A percentile compares a stretch with the other conserved stretches of the same genome.
Conservation (phyloP, 1,139 yeast genomes). For the Saccharomyces hybrid region DNA sequence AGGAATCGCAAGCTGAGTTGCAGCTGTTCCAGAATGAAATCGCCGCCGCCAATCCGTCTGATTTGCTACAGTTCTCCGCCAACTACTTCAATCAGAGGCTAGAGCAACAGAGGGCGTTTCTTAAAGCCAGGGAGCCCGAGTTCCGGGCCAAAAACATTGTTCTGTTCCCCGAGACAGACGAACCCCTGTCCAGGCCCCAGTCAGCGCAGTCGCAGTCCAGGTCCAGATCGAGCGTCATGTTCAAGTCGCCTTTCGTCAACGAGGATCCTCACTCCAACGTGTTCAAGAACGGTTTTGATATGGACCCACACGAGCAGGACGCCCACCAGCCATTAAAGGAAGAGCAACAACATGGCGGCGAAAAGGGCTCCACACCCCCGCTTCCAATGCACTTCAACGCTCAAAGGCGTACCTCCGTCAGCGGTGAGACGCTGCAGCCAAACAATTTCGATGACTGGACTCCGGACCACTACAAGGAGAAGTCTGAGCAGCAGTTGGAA, state of each 20-base stretch:
- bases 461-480: constrained; percentile 57
- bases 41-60: constrained; percentile 54
- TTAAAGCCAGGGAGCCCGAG: constrained; percentile 46
- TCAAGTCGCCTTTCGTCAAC: constrained; percentile 58
- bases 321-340: constrained; percentile 9
- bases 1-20: constrained; percentile 3
- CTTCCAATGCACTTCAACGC: constrained; percentile 61
- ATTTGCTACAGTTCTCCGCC: constrained; percentile 67
- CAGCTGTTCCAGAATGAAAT: constrained; percentile 49
- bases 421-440: constrained; percentile 57
- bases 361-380: constrained; percentile 11
- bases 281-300: constrained; percentile 42
- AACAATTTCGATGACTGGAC: constrained; percentile 56
- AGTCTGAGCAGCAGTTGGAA: constrained; percentile 54
- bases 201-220: constrained; percentile 1
- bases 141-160: constrained; percentile 48
- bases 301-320: constrained; percentile 35
- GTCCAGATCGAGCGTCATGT: constrained; percentile 28
- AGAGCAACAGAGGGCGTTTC: constrained; percentile 50
- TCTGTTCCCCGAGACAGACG: constrained; percentile 37
- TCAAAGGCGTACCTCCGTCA: constrained; percentile 77
- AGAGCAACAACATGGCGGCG: constrained; percentile 9
- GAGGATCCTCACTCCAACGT: constrained; percentile 54
- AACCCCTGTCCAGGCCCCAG: background rate
- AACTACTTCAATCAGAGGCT: constrained; percentile 57